Evolutionary conservation across 1,139 yeast genomes (phyloP).

Genomic region (Meyerozyma athensensis): DNA sequence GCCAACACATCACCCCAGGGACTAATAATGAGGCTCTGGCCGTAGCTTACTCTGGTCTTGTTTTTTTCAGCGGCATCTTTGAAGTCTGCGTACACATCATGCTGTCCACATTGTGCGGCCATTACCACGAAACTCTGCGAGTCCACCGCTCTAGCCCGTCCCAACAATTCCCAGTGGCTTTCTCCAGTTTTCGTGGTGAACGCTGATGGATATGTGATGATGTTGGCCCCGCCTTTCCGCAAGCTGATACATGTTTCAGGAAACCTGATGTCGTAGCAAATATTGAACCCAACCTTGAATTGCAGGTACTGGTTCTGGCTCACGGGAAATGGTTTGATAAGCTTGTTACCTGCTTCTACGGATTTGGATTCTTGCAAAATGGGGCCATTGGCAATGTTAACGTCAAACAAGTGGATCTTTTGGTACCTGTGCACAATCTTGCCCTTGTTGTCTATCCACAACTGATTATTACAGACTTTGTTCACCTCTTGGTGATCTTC

Average conservation of each 20-base stretch:
- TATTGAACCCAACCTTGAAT: constrained; percentile 46
- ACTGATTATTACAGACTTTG: constrained; percentile 58
- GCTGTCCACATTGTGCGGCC: constrained; percentile 90
- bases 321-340: constrained; percentile 49
- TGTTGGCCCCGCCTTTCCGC: constrained; percentile 68
- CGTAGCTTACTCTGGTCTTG: constrained; percentile 56
- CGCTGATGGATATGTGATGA: constrained; percentile 83
- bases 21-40: constrained; percentile 78
- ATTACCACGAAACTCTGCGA: constrained; percentile 82
- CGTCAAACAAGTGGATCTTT: constrained; percentile 87
- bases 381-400: constrained; percentile 71
- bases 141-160: constrained; percentile 80
- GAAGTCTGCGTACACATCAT: constrained; percentile 40
- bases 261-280: constrained; percentile 85
- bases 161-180: constrained; percentile 84
- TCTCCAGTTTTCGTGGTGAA: constrained; percentile 88
- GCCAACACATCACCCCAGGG: constrained; percentile 88
- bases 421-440: constrained; percentile 65
- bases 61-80: constrained; percentile 17
- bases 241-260: constrained; percentile 73
- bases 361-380: constrained; percentile 70
- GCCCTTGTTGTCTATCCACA: constrained; percentile 69
- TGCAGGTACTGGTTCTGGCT: constrained; percentile 9
- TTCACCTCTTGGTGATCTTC: constrained; percentile 19
- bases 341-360: constrained; percentile 69